Percentiles rank a stretch among this genome's conserved stretches.
These are phyloP conservation scores for Thymus quinquecostatus DNA, from an alignment of 257 asterid species.

Conservation along the genomic window DNA sequence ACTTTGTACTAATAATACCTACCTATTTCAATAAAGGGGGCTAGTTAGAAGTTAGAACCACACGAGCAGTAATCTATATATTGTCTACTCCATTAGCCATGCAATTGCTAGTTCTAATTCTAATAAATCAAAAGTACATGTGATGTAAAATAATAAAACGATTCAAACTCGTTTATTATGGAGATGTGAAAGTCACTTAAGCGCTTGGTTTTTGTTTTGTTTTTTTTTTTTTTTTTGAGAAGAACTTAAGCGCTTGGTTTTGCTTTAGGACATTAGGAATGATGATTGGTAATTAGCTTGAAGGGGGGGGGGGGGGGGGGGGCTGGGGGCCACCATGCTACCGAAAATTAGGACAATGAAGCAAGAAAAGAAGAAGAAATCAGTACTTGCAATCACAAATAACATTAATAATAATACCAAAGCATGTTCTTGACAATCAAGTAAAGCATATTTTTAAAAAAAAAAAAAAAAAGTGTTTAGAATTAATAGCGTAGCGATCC, in stretches of 20 bases:
- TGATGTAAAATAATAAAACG: too few species aligned
- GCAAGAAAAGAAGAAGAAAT: not conserved
- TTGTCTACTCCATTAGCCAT: not conserved
- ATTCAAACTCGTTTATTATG: too few species aligned
- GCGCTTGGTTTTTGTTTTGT: not conserved
- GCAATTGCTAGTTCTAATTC: not conserved
- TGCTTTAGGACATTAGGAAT: constrained; percentile 5
- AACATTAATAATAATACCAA: constrained; percentile 16
- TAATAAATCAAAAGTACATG: too few species aligned
- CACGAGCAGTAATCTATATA: not conserved
- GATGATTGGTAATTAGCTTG: not conserved
- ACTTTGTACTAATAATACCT: not conserved
- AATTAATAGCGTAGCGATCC: not conserved
- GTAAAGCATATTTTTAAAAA: constrained; percentile 14
- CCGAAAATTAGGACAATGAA: constrained; percentile 23
- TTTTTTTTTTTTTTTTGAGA: not conserved
- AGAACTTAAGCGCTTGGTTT: constrained; percentile 3
- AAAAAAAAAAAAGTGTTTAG: not conserved
- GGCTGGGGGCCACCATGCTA: constrained; percentile 26
- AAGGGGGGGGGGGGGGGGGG: constrained; percentile 18
- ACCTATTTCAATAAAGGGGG: not conserved
- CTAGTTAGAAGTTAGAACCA: not conserved
- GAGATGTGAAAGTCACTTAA: too few species aligned
- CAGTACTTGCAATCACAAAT: not conserved
- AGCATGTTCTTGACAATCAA: constrained; percentile 37